Conservation (phyloP, 2,329 filamentous ascomycete genomes). For the Colletotrichum trifolii region DNA sequence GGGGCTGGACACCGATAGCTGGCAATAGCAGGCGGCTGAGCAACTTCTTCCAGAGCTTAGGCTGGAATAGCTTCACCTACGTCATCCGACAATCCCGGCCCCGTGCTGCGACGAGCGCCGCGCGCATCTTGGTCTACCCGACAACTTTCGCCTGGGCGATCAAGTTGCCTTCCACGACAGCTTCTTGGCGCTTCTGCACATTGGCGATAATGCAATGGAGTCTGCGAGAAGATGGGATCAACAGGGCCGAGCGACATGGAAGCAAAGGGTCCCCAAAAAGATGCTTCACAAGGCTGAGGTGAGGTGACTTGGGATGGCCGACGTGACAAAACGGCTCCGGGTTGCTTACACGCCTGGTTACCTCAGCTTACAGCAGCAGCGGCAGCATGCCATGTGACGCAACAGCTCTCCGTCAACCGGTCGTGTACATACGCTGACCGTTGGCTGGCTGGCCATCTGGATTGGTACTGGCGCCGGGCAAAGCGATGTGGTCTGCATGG, state of each 20-base stretch:
- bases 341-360: conserved; percentile 23
- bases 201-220: neutral
- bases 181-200: neutral
- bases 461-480: conserved; percentile 30
- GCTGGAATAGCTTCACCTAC: conserved; percentile 30
- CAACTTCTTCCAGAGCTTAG: neutral
- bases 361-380: conserved; percentile 2
- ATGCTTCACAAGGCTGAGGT: conserved; percentile 31
- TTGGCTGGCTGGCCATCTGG: conserved; percentile 6
- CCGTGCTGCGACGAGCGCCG: neutral
- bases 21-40: conserved; percentile 6
- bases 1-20: neutral
- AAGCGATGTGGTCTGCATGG: conserved; percentile 21
- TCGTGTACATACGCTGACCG: too few species aligned
- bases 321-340: neutral
- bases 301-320: neutral
- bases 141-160: conserved; percentile 9
- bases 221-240: neutral
- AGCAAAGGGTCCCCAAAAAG: neutral
- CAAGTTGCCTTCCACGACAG: conserved; percentile 5
- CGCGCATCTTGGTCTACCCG: neutral
- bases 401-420: neutral
- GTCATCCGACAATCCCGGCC: conserved; percentile 15
- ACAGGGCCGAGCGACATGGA: neutral
- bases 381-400: conserved; percentile 27